Conservation (phyloP, 768 basidiomycete genomes). For the Suillus spraguei region DNA sequence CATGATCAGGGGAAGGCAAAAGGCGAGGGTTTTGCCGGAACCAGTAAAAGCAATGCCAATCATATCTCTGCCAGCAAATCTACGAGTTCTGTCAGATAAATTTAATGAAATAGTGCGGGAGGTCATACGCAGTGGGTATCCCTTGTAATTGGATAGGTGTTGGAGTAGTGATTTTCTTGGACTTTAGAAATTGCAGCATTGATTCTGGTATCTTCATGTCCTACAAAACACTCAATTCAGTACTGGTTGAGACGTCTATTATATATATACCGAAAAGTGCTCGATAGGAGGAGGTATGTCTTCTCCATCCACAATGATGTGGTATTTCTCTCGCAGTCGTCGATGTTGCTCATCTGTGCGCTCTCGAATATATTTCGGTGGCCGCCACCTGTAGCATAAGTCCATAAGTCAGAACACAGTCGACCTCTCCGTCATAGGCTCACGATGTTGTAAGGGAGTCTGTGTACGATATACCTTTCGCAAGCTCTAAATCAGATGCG, state of each 20-base stretch:
- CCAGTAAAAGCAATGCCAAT: slow-evolving; percentile 99
- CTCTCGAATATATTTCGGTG: slow-evolving; percentile 82
- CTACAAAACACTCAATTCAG: slow-evolving; percentile 39
- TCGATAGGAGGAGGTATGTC: slow-evolving; percentile 93
- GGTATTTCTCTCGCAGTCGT: slow-evolving; percentile 83
- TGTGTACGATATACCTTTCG: slow-evolving; percentile 89
- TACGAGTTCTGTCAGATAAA: slow-evolving; percentile 34
- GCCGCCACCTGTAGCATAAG: slow-evolving; percentile 67
- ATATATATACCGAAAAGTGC: slow-evolving; percentile 66
- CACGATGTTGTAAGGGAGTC: slow-evolving; percentile 85
- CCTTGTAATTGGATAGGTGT: slow-evolving; percentile 98
- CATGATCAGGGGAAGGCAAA: slow-evolving; percentile 98
- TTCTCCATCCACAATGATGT: slow-evolving; percentile 95
- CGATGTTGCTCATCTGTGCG: slow-evolving; percentile 69
- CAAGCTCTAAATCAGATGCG: slow-evolving; percentile 90
- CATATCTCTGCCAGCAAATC: slow-evolving; percentile 94
- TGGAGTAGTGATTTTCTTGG: slow-evolving; percentile 82
- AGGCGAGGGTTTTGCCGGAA: slow-evolving; percentile 98
- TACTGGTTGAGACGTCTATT: not conserved
- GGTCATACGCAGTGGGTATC: slow-evolving; percentile 86
- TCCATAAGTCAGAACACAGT: slow-evolving; percentile 11
- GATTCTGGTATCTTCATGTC: slow-evolving; percentile 98
- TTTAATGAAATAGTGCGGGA: slow-evolving; percentile 10
- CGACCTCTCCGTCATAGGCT: slow-evolving; percentile 23
- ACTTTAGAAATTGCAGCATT: slow-evolving; percentile 80